Conservation (phyloP, 179 eudicot genomes). For the Silene vulgaris region DNA sequence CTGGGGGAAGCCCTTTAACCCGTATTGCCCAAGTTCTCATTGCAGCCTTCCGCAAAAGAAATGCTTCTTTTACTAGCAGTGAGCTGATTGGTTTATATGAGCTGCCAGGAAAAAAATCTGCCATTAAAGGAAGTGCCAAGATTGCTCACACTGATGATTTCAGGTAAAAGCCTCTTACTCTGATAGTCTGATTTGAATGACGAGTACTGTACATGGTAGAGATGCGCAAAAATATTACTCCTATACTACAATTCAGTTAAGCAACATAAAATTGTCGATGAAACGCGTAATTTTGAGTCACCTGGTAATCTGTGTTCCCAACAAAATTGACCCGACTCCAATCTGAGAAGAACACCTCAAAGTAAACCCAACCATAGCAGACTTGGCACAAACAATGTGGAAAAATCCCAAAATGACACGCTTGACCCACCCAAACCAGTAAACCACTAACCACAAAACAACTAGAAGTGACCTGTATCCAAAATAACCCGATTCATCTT, state of each 20-base stretch:
- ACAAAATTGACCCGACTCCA: not conserved
- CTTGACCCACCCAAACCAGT: not conserved
- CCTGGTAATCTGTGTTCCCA: not conserved
- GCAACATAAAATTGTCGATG: too few relatives aligned
- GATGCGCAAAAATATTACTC: not conserved
- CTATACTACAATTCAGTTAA: not conserved
- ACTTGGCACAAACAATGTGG: too few relatives aligned
- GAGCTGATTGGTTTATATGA: conserved; percentile 75
- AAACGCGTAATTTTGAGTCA: not conserved
- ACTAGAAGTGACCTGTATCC: not conserved
- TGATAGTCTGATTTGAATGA: not conserved
- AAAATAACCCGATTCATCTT: not conserved
- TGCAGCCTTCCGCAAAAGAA: conserved; percentile 73
- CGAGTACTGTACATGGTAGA: not conserved
- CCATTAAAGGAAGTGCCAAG: conserved; percentile 69
- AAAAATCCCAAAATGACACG: too few relatives aligned
- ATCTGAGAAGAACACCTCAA: not conserved
- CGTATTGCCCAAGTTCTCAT: conserved; percentile 78
- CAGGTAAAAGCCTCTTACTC: conserved; percentile 40
- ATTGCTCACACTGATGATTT: conserved; percentile 65
- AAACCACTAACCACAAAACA: not conserved
- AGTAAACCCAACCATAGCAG: not conserved
- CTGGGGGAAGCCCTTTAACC: conserved; percentile 89
- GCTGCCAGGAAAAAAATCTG: conserved; percentile 73
- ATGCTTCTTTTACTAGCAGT: conserved; percentile 49